Evolutionary conservation across 768 basidiomycete species (phyloP), one percentile per base, ranked within the genome.

Genomic region (Tulasnella sp.): DNA sequence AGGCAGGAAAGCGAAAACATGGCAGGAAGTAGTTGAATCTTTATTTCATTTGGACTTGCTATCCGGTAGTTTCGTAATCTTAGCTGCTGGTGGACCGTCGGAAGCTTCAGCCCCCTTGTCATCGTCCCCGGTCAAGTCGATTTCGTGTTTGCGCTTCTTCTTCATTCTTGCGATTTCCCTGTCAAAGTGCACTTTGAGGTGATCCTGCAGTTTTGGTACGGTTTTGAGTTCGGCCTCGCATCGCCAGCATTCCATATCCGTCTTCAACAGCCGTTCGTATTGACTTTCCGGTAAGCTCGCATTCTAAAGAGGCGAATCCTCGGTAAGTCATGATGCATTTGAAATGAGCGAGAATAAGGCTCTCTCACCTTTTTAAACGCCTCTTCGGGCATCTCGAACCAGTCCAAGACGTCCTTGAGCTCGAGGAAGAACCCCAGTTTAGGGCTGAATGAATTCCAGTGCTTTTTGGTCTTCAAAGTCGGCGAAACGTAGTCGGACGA

Each of bases 371-470:
- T 72, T 37, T 34, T 73, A 42, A 73, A 68, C 6, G 22, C 62
- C 12, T 62, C 75, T 17, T 75, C 75, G 19, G 75, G 39, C 65
- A 75, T 47, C 35, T 90, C 90, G 73, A 92, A 89, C 93, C 93
- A 94, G 1, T 85, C 83, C 59, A 91, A 81, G n/a, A 96, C 89
- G 11, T 92, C 87, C 67, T 87, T 83, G 19, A 95, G 80, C 74
- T 88, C 85, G 2, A 95, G 77, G 80, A 96, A 95, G 81, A 93
- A 96, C 0, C 91, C 93, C 22, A 86, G 82, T 64, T 86, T 86
- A 0, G 94, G 94, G 76, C 91, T 89, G 80, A 95, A 97, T 5
- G 92, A 90, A 77, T 95, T 95, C 80, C 93, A 91, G 75, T 97
- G 95, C 77, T 90, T 91, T 83, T 96, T 97, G 71, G 83, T 85